phyloP scores from a whole-genome alignment of 495 filamentous ascomycete species.

The Penicillium cataractarum region DNA sequence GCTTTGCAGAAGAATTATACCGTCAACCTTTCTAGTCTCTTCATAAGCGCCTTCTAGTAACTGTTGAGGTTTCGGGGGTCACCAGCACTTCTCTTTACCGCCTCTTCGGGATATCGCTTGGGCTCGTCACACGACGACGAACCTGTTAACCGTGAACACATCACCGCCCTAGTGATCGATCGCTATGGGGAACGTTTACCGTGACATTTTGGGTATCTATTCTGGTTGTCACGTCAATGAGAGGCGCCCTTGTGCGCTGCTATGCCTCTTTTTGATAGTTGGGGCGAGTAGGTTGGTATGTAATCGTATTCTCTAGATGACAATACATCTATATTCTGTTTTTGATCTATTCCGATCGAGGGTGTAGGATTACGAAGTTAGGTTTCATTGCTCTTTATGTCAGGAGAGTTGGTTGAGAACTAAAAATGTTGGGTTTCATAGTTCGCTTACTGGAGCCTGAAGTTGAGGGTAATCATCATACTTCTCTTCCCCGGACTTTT shows the following conservation, averaged over 20 bases:
- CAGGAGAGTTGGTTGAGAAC: constrained; percentile 1
- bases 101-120: constrained; percentile 22
- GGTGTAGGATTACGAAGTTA: not conserved
- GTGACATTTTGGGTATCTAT: not conserved
- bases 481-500: constrained; percentile 4
- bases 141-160: constrained; percentile 29
- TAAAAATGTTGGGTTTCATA: not conserved
- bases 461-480: constrained; percentile 1
- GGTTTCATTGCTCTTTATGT: not conserved
- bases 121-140: constrained; percentile 29
- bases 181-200: constrained; percentile 4
- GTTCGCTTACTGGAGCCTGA: not conserved
- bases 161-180: constrained; percentile 21
- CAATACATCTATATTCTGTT: constrained; percentile 2
- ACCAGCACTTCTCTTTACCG: constrained; percentile 14
- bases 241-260: constrained; percentile 9
- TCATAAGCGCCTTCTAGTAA: not conserved
- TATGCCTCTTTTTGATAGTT: constrained; percentile 7
- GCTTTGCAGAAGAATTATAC: not conserved
- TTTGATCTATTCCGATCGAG: not conserved
- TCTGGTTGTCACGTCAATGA: constrained; percentile 9
- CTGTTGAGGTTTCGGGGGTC: not conserved
- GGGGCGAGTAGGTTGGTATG: not conserved
- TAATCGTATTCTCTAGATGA: constrained; percentile 15
- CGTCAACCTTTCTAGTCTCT: not conserved